phyloP scores from a whole-genome alignment of 345 rosid species.

The sweet orange (Citrus sinensis) region DNA sequence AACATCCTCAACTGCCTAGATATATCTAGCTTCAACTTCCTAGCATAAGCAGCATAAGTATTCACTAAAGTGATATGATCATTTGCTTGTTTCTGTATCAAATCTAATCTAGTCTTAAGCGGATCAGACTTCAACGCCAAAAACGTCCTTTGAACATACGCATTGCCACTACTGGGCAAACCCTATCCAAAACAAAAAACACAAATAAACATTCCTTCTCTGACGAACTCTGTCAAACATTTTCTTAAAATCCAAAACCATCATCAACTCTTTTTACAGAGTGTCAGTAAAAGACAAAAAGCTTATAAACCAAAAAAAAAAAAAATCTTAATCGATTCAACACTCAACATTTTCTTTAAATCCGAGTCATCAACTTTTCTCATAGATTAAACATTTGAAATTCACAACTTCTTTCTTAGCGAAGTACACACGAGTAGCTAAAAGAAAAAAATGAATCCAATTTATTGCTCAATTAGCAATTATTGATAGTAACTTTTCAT shows the following conservation, averaged over 20 bases:
- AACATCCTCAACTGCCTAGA: conserved; percentile 70
- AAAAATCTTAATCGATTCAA: background rate
- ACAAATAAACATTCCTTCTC: background rate
- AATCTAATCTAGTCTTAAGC: conserved; percentile 69
- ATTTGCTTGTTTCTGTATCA: conserved; percentile 83
- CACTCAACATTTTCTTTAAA: background rate
- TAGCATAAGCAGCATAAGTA: conserved; percentile 91
- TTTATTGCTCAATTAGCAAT: too few species aligned
- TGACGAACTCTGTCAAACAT: background rate
- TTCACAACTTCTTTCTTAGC: too few species aligned
- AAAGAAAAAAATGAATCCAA: too few species aligned
- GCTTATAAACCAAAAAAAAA: background rate
- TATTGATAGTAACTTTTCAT: too few species aligned
- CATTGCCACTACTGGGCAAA: conserved; percentile 53
- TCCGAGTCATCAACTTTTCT: background rate
- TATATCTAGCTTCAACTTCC: conserved; percentile 86
- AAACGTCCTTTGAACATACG: conserved; percentile 63
- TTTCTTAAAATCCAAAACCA: background rate
- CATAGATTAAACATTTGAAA: background rate
- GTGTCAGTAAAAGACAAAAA: background rate
- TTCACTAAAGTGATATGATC: conserved; percentile 75
- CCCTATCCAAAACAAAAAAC: conserved; percentile 34
- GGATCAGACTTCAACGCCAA: conserved; percentile 84
- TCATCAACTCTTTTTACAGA: background rate
- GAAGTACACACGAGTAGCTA: too few species aligned